Percentiles rank a stretch among this genome's conserved stretches.
These are phyloP conservation scores for Pyricularia grisea DNA, from an alignment of 2,329 filamentous ascomycete species.

Conservation along the genomic window DNA sequence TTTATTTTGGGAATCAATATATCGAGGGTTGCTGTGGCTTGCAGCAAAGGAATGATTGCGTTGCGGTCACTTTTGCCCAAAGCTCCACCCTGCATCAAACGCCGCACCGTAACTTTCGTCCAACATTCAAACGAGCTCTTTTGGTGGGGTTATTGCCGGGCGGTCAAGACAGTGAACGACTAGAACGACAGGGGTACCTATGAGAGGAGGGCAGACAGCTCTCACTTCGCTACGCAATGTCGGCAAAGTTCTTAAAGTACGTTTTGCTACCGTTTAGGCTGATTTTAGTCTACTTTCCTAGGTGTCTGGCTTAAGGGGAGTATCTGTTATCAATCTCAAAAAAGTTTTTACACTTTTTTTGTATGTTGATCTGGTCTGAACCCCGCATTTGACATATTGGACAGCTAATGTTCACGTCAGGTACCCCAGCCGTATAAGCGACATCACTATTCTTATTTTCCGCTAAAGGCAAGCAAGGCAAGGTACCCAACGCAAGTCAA, in stretches of 20 bases:
- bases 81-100: background rate
- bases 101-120: background rate
- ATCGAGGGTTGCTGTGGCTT: background rate
- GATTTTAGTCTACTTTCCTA: too few species aligned
- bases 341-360: background rate
- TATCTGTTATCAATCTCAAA: background rate
- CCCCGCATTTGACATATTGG: background rate
- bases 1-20: background rate
- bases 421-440: background rate
- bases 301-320: background rate
- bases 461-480: background rate
- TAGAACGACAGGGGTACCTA: background rate
- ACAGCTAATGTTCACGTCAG: background rate
- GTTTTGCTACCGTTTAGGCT: background rate
- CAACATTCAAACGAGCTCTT: background rate
- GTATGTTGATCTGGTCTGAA: background rate
- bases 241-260: background rate
- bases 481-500: background rate
- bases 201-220: background rate
- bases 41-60: background rate
- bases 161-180: background rate
- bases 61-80: background rate
- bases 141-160: slow-evolving; percentile 1
- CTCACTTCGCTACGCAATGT: background rate
- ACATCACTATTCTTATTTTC: background rate